Base-by-base conservation (phyloP, 306 rosid species). In the Prinsepia uniflora region DNA sequence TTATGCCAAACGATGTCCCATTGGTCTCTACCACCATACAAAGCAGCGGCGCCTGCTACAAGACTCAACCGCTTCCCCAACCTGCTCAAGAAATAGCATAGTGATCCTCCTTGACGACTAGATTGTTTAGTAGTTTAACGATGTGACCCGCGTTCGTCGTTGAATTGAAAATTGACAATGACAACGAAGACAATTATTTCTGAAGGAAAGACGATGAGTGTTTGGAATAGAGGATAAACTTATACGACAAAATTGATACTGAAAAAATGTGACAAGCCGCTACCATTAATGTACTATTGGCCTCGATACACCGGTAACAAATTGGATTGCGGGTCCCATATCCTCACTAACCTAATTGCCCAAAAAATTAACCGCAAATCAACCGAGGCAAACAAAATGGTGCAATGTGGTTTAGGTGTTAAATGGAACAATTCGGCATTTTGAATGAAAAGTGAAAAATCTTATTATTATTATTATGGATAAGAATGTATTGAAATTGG, bases 41-140 rank as follows among this genome's bases (percentile, higher is more conserved):
- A 95, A 95, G 63, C 52, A 95, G 18, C 63, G 99, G 99, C 17
- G 36, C 90, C 83, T 62, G 93, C 88, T 20, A 87, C 96, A 46
- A 95, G 81, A 79, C 92, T 70, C 61, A 95, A 81, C 79, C 85
- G 84, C 66, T 95, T 96, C 24, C 88, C 89, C 80, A 95, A 10
- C 76, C 99, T n/a, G 62, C 84, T 89, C 83, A 95, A 63, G 75
- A 86, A 91, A 77, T 91, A 91, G 1, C 91, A 97, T 80, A 80
- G 67, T 1, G 88, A 84, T 20, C 96, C 81, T 45, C 53, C 30
- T 61, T 67, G 12, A 47, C 19, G 17, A 71, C 49, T 10, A 78
- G 64, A 30, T 78, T 70, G 10, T 56, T 65, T 12, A 8, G 30
- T 40, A 46, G 70, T 53, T 47, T 73, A 36, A 15, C 49, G 18